A percentile compares a stretch with the other conserved stretches of the same genome.
Conservation (phyloP, 768 basidiomycete species). For the Agaricus subrufescens region DNA sequence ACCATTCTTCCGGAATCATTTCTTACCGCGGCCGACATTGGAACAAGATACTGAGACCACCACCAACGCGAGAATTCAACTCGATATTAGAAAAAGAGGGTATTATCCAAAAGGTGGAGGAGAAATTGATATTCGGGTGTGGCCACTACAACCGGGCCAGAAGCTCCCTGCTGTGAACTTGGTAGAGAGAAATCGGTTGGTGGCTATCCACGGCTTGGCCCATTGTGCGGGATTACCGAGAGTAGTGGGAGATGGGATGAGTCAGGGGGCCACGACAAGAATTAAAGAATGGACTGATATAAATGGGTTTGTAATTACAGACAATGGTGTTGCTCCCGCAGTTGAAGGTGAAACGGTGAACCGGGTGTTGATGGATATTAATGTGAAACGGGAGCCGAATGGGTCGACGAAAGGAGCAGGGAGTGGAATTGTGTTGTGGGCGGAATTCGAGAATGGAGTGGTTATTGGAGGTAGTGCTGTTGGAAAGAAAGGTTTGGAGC, state of each 20-base stretch:
- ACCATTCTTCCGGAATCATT: slow-evolving; percentile 61
- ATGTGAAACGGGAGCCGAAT: slow-evolving; percentile 35
- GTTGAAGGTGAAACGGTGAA: slow-evolving; percentile 5
- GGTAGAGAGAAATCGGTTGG: slow-evolving; percentile 52
- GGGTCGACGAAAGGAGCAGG: slow-evolving; percentile 53
- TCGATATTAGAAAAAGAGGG: slow-evolving; percentile 54
- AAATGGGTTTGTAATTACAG: not conserved
- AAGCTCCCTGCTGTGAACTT: slow-evolving; percentile 39
- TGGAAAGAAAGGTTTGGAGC: slow-evolving; percentile 44
- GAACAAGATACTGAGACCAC: slow-evolving; percentile 16
- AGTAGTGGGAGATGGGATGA: slow-evolving; percentile 52
- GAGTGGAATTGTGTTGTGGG: slow-evolving; percentile 72
- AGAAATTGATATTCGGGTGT: slow-evolving; percentile 39
- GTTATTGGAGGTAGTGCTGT: slow-evolving; percentile 66
- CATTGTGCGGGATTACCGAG: slow-evolving; percentile 66
- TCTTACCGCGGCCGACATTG: slow-evolving; percentile 27
- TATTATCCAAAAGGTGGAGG: slow-evolving; percentile 78
- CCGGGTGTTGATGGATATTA: slow-evolving; percentile 35
- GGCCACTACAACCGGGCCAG: slow-evolving; percentile 36
- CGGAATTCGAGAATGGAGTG: slow-evolving; percentile 64
- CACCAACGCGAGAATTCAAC: slow-evolving; percentile 15
- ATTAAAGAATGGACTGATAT: slow-evolving; percentile 24
- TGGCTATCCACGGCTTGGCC: slow-evolving; percentile 48
- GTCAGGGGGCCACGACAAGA: slow-evolving; percentile 40
- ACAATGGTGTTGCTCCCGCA: not conserved